Evolutionary conservation across 164 flowering plant genomes (phyloP), one percentile per base, ranked within the genome.

Genomic region (Saururus chinensis): DNA sequence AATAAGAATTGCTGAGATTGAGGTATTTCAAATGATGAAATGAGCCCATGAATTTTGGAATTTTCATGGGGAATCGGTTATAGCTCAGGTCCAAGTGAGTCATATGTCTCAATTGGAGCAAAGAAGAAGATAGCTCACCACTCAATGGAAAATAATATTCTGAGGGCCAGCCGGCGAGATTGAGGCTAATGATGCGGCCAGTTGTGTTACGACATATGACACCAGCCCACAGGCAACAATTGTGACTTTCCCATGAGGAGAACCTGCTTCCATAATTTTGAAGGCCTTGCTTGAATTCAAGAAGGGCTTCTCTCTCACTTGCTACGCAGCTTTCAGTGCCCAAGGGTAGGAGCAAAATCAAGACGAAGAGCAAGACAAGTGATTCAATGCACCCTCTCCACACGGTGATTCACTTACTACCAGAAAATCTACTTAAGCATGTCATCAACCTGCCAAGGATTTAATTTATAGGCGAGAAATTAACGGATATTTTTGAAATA

Each of bases 211-310:
- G 11, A 61, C 63, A 66, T 7, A 0, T 9, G 7, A 51, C 35
- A 21, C 68, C 68, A 35, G 1, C 6, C 68, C 68, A 58, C 26
- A 17, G 30, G 21, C 59, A 66, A 53, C 68, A 59, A 26, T 66
- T 57, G 2, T 35, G 51, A 13, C n/a, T 19, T 21, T 9, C 51
- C 63, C 57, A 66, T 26, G 68, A 66, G 4, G 57, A 66, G 11
- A 59, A 48, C 21, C 51, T 21, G 19, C 35, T 30, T 30, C 37
- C 37, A 30, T 2, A 2, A 30, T 30, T 30, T 40, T 16, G 10
- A 16, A 59, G 62, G 23, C 62, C 57, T 1, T 49, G 30, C 22
- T 59, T 59, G 37, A 57, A 59, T 7, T 52, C 23, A 20, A 58
- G 3, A 4, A 66, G 62, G 10, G 59, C 58, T 57, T 65, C 8